Evolutionary conservation across 345 rosid species (phyloP), one percentile per base, ranked within the genome.

Genomic region (Punica granatum): DNA sequence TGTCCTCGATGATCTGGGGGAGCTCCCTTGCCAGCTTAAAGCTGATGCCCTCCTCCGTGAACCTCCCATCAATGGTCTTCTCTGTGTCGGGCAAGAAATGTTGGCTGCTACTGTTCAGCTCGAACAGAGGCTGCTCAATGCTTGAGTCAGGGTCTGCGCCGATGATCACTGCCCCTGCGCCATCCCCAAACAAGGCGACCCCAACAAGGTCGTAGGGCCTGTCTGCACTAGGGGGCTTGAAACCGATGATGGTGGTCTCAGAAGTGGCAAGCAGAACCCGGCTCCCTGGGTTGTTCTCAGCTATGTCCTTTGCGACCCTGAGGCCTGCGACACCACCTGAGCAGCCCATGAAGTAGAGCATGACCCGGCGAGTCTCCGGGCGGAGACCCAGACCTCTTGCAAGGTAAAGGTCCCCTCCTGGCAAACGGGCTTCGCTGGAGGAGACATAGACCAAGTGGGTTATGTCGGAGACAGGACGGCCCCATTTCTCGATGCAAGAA

Each of bases 141-240:
- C 61, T 66, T 1, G 77, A 66, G 60, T 72, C 74, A 0, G 98
- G 96, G 74, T 89, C 85, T 12, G 96, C 72, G 9, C 97, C 98
- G 1, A 93, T 73, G 59, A 91, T 77, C 88, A 89, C 77, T 36
- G 97, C 96, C 53, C 91, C 95, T 0, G 97, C 96, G 59, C 97
- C 98, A 60, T 93, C 96, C 11, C 98, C 98, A 39, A 93, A 93
- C 62, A 90, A 83, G 1, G 98, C 96, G 3, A 85, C 99, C 18
- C 97, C 99, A n/a, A 93, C 99, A 21, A 91, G 87, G 72, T 93
- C 98, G 67, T 94, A 94, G 0, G 97, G 99, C 73, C 99, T 75
- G 30, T 86, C 81, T 4, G 75, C 82, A 75, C 88, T 91, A 1
- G 99, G 99, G 2, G 99, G 99, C 56, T 85, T 91, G 78, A 87